Evolutionary conservation across 2,329 filamentous ascomycete species (phyloP).

Genomic region (Beauveria medogensis): DNA sequence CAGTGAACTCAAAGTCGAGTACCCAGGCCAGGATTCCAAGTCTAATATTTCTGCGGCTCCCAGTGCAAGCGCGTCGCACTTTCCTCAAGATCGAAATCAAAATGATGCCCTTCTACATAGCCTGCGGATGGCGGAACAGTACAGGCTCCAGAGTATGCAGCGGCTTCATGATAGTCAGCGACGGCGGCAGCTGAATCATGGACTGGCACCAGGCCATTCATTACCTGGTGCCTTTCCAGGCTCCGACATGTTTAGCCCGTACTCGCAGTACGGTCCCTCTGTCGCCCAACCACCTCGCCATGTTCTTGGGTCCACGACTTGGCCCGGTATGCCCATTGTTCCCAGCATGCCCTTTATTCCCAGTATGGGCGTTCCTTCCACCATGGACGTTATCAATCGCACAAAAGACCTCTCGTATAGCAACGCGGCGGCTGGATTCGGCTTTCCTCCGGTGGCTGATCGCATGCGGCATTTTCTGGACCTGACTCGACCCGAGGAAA

Average conservation of each 20-base stretch:
- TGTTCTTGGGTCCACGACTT: neutral
- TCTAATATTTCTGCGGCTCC: neutral
- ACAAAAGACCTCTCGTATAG: constrained; percentile 30
- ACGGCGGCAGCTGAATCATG: neutral
- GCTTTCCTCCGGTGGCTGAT: constrained; percentile 25
- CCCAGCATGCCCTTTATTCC: neutral
- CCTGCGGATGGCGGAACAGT: neutral
- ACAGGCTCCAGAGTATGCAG: neutral
- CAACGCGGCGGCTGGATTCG: constrained; percentile 24
- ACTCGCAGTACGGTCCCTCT: neutral
- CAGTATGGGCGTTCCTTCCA: neutral
- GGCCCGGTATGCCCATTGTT: neutral
- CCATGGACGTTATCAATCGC: constrained; percentile 11
- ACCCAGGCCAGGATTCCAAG: neutral
- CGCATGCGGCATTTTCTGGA: constrained; percentile 25
- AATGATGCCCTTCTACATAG: neutral
- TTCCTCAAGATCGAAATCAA: too few species aligned
- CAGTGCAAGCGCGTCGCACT: neutral
- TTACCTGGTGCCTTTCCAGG: neutral
- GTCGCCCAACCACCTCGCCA: neutral
- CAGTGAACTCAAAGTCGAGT: neutral
- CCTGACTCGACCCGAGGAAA: neutral
- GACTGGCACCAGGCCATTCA: neutral
- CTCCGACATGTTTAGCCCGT: neutral
- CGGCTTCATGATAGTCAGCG: neutral